Base-by-base conservation (phyloP, 2,329 filamentous ascomycete species). In the Colletotrichum magnum region DNA sequence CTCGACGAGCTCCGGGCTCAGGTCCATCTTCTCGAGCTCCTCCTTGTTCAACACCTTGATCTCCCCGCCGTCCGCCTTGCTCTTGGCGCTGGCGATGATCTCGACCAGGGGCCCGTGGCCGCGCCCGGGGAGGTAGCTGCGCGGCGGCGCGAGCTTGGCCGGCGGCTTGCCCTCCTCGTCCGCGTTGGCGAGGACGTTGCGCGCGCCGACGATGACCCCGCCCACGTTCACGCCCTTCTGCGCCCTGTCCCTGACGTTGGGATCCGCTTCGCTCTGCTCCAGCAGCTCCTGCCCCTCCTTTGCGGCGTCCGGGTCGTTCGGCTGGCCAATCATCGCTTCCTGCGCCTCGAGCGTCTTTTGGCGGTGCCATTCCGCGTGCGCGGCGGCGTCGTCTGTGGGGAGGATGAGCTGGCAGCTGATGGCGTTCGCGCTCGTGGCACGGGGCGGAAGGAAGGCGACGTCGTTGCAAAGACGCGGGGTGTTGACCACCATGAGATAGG, bases 401-500 rank as follows among this genome's bases (percentile, higher is more conserved):
- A 95, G 83, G 59, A 98, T 90, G 64, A 91, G 89, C 28, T 89
- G 88, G 78, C 95, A 98, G 71, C 86, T 88, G 70, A 98, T 94
- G 10, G 88, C 82, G 77, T 97, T 92, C 6, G 94, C 91, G 67
- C 89, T 88, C 63, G 92, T 92, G 71, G 94, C 91, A 74, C 92
- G 90, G 0, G 94, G 93, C 0, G 95, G 94, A 62, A 92, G 84
- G 78, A 98, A 98, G 10, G 94, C 94, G 10, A 94, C 89, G 73
- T 98, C 95, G 76, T 92, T 89, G 82, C 95, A 98, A 13, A 98
- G 88, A 1, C 94, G 90, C 0, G 94, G 94, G 0, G 95, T 97
- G 77, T 97, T 93, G 71, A 98, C 89, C 39, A 97, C 90, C 94
- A 98, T 97, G 62, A 97, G 86, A 77, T 98, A 98, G 13, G 94